Conservation (phyloP, 495 filamentous ascomycete genomes). For the Lasiosphaeria hispida region DNA sequence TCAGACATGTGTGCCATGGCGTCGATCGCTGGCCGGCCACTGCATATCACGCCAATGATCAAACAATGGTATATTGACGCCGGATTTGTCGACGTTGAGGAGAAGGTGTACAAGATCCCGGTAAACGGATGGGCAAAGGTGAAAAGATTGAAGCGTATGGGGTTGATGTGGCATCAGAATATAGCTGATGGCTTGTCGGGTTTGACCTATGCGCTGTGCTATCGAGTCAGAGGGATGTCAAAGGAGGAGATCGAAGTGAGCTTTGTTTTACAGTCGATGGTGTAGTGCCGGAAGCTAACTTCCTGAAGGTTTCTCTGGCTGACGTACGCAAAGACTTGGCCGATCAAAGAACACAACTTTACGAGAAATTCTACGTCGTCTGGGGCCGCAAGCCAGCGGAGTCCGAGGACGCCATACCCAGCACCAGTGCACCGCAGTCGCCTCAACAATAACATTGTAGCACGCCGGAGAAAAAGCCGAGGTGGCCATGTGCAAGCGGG, state of each 20-base stretch:
- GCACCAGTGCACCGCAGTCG: too few relatives aligned
- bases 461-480: too few relatives aligned
- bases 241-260: conserved; percentile 4
- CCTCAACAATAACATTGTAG: too few relatives aligned
- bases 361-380: neutral
- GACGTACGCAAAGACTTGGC: neutral
- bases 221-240: neutral
- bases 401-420: too few relatives aligned
- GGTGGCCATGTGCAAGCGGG: too few relatives aligned
- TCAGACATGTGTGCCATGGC: neutral
- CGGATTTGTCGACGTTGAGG: conserved; percentile 7
- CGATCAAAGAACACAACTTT: neutral
- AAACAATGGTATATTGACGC: conserved; percentile 5
- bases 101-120: conserved; percentile 11
- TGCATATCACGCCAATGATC: neutral
- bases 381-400: neutral
- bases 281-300: too few relatives aligned
- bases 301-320: neutral
- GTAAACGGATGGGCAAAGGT: neutral
- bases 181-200: neutral
- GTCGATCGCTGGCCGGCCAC: neutral
- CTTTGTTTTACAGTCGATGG: neutral
- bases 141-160: conserved; percentile 3
- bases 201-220: conserved; percentile 3
- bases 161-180: conserved; percentile 3